Evolutionary conservation across 164 flowering plant species (phyloP), one percentile per base, ranked within the genome.

Genomic region (Protea cynaroides): DNA sequence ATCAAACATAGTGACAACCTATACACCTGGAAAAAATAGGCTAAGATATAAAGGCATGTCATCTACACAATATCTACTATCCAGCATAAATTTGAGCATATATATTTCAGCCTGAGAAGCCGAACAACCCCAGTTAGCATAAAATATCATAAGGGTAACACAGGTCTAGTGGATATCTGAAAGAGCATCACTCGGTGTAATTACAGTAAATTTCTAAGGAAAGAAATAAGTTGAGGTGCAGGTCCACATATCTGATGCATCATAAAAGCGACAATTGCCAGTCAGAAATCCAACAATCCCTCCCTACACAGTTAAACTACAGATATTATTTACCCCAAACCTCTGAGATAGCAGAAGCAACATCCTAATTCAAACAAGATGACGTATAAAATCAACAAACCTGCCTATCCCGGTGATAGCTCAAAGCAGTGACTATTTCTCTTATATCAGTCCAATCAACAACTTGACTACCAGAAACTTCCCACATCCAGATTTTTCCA

Each of bases 401-500:
- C 91, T 86, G 82, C 43, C 87, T 93, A 79, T 81, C 83, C 15
- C 92, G 90, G 23, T 75, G 79, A 69, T 81, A 89, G 56, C 86
- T 76, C 13, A 86, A 82, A 17, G 98, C 96, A 24, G 95, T 84
- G 19, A 92, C 90, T 46, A 89, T 87, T 64, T 89, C 96, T 62
- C 71, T 80, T 44, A 77, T 69, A 74, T 84, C 91, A 46, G 72
- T 81, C 79, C 88, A 89, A 74, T 84, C 84, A 78, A 87, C 76
- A 60, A 89, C 93, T 47, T 66, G 77, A 58, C 82, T 70, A 34
- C 74, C 65, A 62, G 63, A 50, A 51, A 84, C 76, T 47, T 70
- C 78, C 96, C 96, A 89, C 38, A 89, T 86, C 29, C 96, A 93
- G 57, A 89, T 81, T 79, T 84, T 87, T 44, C 96, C 96, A 72